Base-by-base conservation (phyloP, 768 basidiomycete genomes). In the Amanita polypyramis region DNA sequence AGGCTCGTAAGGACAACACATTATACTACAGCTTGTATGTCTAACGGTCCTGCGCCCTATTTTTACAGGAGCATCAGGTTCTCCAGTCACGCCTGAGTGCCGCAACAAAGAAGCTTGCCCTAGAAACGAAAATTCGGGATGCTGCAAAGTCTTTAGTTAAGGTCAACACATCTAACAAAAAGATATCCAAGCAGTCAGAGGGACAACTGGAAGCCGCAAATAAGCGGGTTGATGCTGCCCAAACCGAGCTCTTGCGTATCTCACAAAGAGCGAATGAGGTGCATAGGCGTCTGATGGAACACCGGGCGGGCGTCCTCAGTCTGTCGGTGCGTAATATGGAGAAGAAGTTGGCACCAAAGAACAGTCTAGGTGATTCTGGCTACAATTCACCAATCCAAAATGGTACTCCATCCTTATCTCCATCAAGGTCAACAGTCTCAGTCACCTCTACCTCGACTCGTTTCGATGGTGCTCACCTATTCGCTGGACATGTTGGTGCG, bases 91-190 rank as follows among this genome's bases (percentile, higher is more conserved):
- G 87, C 11, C 66, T 82, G 9, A 73, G 68, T 30, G 82, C 84
- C 19, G 72, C 82, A 63, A 70, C 73, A 43, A 87, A 78, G 62
- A 92, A 87, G 58, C 74, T 94, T 46, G 69, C 75, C 2, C 74
- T 88, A 29, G 91, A 94, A 60, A 85, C 80, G 39, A 91, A 87
- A 60, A 90, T 94, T 27, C 87, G 91, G 19, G 89, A 93, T 54
- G 90, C 90, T 1, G 85, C 88, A 2, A 56, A 80, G 5, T 88
- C 82, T 12, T 74, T 93, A 3, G 74, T 82, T 45, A 80, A 74
- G 63, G 72, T 87, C 45, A 82, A 85, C 58, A 65, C 72, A 17
- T 62, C 74, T 5, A 70, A 79, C 59, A 79, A 74, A 59, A 74
- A 68, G 49, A 63, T 74, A 15, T 77, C 79, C 35, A 79, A 83